Evolutionary conservation across 78 protist species (phyloP).

Genomic region (Anaeramoeba ignava): DNA sequence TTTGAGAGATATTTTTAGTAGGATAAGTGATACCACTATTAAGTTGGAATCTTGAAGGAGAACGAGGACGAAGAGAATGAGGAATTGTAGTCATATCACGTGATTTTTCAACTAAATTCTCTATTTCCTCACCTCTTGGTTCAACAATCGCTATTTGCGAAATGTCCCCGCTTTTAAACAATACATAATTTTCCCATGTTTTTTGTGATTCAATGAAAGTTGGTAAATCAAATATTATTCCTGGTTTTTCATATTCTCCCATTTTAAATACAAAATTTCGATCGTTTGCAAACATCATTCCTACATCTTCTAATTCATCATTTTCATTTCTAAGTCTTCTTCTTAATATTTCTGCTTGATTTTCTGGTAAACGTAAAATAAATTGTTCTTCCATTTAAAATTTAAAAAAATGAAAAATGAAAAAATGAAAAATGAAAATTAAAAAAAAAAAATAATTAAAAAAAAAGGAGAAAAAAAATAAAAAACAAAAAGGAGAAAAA

Average conservation of each 20-base stretch:
- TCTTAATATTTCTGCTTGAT: neutral
- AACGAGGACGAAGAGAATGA: neutral
- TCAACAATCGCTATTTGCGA: neutral
- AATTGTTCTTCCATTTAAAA: neutral
- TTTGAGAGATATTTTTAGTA: neutral
- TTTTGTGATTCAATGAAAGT: neutral
- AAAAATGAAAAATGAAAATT: too few species aligned
- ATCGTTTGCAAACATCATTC: neutral
- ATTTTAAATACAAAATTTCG: neutral
- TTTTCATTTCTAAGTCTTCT: neutral
- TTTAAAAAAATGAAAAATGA: too few species aligned
- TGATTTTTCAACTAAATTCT: neutral
- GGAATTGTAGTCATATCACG: neutral
- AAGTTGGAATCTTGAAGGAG: neutral
- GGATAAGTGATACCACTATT: neutral
- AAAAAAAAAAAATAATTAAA: too few species aligned
- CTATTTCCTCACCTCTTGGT: neutral
- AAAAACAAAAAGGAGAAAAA: too few species aligned
- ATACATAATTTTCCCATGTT: neutral
- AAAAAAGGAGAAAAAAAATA: too few species aligned
- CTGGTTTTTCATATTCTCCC: neutral
- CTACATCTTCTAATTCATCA: neutral
- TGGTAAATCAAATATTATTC: neutral
- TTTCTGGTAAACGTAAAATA: neutral
- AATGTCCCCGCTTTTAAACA: neutral